A percentile compares a stretch with the other conserved stretches of the same genome.
Evolutionary conservation across 2,329 filamentous ascomycete genomes (phyloP).

Genomic region (Apiospora koreana): DNA sequence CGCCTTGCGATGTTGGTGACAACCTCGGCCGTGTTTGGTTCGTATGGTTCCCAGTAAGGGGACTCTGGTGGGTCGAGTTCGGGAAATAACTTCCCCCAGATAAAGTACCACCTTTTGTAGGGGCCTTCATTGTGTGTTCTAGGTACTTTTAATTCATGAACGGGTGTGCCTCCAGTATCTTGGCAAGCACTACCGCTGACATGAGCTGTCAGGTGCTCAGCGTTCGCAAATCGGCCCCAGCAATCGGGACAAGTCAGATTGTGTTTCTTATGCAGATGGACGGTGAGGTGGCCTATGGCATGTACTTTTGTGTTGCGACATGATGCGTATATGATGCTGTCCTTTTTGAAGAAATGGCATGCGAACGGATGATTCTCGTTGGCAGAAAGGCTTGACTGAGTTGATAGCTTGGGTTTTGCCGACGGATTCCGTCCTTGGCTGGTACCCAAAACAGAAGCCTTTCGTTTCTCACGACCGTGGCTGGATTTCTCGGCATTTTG

Average conservation of each 20-base stretch:
- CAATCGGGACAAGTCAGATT: background rate
- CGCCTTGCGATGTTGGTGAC: too few relatives aligned
- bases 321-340: background rate
- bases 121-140: background rate
- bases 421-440: background rate
- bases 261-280: background rate
- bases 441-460: background rate
- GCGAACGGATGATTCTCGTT: background rate
- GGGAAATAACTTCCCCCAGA: background rate
- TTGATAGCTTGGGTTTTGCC: background rate
- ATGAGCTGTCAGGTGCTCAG: background rate
- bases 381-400: background rate
- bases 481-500: background rate
- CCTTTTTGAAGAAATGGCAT: background rate
- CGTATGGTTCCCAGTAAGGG: background rate
- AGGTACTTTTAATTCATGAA: background rate
- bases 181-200: background rate
- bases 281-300: background rate
- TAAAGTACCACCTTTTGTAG: background rate
- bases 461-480: background rate
- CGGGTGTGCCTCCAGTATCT: background rate
- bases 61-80: background rate
- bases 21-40: background rate
- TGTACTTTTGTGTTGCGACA: background rate
- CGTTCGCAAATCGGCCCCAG: background rate